These are phyloP conservation scores for Cutaneotrichosporon sp. DNA, from an alignment of 1,284 basidiomycete genomes.

Conservation along the genomic window DNA sequence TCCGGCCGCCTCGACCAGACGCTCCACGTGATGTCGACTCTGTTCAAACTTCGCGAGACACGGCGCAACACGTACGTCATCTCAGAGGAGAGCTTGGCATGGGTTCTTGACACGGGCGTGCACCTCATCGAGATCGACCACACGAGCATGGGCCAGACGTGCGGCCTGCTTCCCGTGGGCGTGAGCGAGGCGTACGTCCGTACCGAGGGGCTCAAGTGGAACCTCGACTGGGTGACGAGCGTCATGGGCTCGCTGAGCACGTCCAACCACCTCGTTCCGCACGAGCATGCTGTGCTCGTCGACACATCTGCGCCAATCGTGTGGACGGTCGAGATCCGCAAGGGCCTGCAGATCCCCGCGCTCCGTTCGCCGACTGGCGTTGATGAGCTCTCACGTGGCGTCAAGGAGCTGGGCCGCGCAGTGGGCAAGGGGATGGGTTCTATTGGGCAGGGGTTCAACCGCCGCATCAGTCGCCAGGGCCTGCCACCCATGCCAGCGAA, in stretches of 20 bases:
- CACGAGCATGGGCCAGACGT: slow-evolving; percentile 75
- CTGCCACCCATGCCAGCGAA: not conserved
- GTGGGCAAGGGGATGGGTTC: slow-evolving; percentile 8
- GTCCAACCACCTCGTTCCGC: slow-evolving; percentile 80
- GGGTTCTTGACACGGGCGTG: slow-evolving; percentile 82
- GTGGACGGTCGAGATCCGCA: slow-evolving; percentile 73
- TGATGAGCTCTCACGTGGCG: slow-evolving; percentile 21
- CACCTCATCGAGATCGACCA: slow-evolving; percentile 77
- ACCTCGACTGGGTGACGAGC: slow-evolving; percentile 70
- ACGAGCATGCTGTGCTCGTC: slow-evolving; percentile 59
- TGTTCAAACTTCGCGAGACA: slow-evolving; percentile 74
- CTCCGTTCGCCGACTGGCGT: slow-evolving; percentile 27
- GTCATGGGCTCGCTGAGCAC: slow-evolving; percentile 84
- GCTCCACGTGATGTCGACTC: slow-evolving; percentile 79
- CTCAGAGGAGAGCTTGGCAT: slow-evolving; percentile 83
- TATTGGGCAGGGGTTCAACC: slow-evolving; percentile 5
- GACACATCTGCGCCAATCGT: slow-evolving; percentile 79
- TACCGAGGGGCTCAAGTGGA: slow-evolving; percentile 86
- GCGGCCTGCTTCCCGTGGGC: slow-evolving; percentile 89
- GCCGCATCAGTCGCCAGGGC: slow-evolving; percentile 11
- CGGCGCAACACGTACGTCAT: slow-evolving; percentile 70
- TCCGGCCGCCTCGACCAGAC: slow-evolving; percentile 93
- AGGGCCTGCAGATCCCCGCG: slow-evolving; percentile 28
- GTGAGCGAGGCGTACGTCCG: slow-evolving; percentile 71
- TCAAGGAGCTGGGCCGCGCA: slow-evolving; percentile 21